phyloP scores from a whole-genome alignment of 495 filamentous ascomycete species.

The Podospora appendiculata region DNA sequence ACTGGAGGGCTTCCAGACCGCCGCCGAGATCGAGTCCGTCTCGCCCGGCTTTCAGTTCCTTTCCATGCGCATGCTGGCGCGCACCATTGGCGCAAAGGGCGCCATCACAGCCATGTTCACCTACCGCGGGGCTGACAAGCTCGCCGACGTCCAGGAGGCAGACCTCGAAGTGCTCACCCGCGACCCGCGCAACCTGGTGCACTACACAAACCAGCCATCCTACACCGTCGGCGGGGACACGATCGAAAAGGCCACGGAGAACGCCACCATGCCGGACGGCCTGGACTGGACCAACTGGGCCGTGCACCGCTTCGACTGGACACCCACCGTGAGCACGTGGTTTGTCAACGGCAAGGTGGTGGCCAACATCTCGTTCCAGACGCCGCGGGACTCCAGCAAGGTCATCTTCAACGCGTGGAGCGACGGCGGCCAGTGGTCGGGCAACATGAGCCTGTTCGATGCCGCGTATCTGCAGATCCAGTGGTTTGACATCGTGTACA shows the following conservation, averaged over 20 bases:
- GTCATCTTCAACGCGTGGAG: conserved; percentile 65
- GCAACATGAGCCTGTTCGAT: conserved; percentile 54
- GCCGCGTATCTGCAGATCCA: conserved; percentile 62
- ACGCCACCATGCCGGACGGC: conserved; percentile 35
- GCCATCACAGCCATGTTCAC: conserved; percentile 70
- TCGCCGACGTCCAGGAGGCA: conserved; percentile 53
- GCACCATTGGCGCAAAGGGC: conserved; percentile 45
- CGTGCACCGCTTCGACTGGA: conserved; percentile 69
- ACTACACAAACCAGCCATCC: conserved; percentile 70
- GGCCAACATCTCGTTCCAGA: conserved; percentile 53
- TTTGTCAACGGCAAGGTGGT: conserved; percentile 53
- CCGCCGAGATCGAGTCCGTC: conserved; percentile 57
- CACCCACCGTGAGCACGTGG: conserved; percentile 53
- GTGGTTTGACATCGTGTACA: conserved; percentile 69
- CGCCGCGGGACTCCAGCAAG: conserved; percentile 50
- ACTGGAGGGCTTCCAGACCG: conserved; percentile 46
- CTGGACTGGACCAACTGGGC: conserved; percentile 59
- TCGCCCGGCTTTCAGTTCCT: conserved; percentile 47
- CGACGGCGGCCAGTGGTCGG: conserved; percentile 65
- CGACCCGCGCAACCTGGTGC: conserved; percentile 46
- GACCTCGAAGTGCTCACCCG: conserved; percentile 70
- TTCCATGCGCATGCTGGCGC: conserved; percentile 54
- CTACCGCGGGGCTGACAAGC: conserved; percentile 30
- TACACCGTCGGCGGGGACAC: conserved; percentile 35
- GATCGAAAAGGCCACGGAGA: conserved; percentile 35